These are phyloP conservation scores for Teunomyces gatunensis DNA, from an alignment of 805 yeast genomes.

Conservation along the genomic window DNA sequence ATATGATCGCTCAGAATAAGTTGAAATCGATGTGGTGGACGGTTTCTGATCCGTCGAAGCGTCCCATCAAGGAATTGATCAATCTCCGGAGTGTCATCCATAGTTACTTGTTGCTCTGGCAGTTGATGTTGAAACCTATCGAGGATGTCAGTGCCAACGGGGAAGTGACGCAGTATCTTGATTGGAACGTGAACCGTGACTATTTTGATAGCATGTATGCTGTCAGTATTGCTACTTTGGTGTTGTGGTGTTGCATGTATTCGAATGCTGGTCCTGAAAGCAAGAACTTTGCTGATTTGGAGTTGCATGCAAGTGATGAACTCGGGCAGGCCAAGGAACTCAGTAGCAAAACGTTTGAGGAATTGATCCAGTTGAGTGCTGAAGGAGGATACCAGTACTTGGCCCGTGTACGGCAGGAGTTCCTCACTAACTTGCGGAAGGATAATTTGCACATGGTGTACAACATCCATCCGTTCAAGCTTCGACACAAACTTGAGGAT, in stretches of 20 bases:
- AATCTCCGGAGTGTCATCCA: slow-evolving; percentile 37
- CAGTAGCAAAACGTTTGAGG: slow-evolving; percentile 15
- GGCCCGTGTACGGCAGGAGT: slow-evolving; percentile 33
- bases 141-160: slow-evolving; percentile 16
- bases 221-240: slow-evolving; percentile 35
- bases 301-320: slow-evolving; percentile 11
- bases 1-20: slow-evolving; percentile 31
- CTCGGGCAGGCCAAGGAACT: neutral
- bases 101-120: slow-evolving; percentile 41
- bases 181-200: slow-evolving; percentile 35
- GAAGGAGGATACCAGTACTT: slow-evolving; percentile 40
- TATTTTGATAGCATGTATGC: slow-evolving; percentile 37
- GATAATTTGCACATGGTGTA: slow-evolving; percentile 21
- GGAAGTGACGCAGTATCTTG: slow-evolving; percentile 13
- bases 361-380: slow-evolving; percentile 25
- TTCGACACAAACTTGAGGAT: slow-evolving; percentile 9
- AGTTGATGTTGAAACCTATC: slow-evolving; percentile 30
- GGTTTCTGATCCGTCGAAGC: slow-evolving; percentile 43
- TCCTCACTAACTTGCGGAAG: slow-evolving; percentile 23
- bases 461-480: slow-evolving; percentile 21
- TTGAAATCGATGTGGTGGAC: slow-evolving; percentile 32
- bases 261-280: slow-evolving; percentile 34
- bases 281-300: slow-evolving; percentile 17
- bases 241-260: slow-evolving; percentile 40
- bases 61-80: slow-evolving; percentile 24